phyloP scores from a whole-genome alignment of 306 rosid species.

The Urtica urens region DNA sequence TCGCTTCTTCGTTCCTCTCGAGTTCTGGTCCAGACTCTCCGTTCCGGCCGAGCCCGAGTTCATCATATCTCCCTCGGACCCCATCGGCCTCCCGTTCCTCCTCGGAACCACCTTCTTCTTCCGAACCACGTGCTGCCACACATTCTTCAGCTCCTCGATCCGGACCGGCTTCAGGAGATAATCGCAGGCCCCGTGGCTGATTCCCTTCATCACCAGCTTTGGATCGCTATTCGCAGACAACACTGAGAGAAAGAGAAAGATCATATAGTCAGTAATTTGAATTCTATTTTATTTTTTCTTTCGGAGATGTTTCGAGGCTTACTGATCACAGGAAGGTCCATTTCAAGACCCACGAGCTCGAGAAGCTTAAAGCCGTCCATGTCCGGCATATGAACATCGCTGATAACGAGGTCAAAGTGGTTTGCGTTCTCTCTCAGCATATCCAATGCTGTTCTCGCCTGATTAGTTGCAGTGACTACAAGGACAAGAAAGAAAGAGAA shows the following conservation, averaged over 20 bases:
- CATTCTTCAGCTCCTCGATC: constrained; percentile 84
- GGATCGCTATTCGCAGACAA: constrained; percentile 75
- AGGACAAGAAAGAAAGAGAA: too few relatives aligned
- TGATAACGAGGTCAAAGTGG: constrained; percentile 84
- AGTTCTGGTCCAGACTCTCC: constrained; percentile 46
- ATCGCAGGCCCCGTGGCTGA: constrained; percentile 96
- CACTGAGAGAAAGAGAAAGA: constrained; percentile 30
- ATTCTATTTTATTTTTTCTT: constrained; percentile 1
- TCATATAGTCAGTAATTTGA: not conserved
- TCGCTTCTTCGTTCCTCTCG: constrained; percentile 50
- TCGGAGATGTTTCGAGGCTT: constrained; percentile 25
- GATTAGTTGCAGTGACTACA: constrained; percentile 81
- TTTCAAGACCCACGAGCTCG: constrained; percentile 93
- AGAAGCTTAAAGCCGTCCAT: constrained; percentile 99
- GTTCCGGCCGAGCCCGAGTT: constrained; percentile 27
- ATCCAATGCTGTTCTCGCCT: constrained; percentile 65
- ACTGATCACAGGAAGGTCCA: constrained; percentile 99
- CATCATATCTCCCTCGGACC: constrained; percentile 35
- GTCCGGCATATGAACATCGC: constrained; percentile 98
- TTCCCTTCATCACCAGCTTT: constrained; percentile 92
- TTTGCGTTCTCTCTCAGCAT: constrained; percentile 76
- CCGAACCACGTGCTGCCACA: constrained; percentile 95
- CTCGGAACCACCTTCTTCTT: constrained; percentile 71
- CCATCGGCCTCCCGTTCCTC: constrained; percentile 35
- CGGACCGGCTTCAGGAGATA: constrained; percentile 93